Evolutionary conservation across 805 yeast species (phyloP), one percentile per base, ranked within the genome.

Genomic region (Isabelozyma pseudorhagii): DNA sequence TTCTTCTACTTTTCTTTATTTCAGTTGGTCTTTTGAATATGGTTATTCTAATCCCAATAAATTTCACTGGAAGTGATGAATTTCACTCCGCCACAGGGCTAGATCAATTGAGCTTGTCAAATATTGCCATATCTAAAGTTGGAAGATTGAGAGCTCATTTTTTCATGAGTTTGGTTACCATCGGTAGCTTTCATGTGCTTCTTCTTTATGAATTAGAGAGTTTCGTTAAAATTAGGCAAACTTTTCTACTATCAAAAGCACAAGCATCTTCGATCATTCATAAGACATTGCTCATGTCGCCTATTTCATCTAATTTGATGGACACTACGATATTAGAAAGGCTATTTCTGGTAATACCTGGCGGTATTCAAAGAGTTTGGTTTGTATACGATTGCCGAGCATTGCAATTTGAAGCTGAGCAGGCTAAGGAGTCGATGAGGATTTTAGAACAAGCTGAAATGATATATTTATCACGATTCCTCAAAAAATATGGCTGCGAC

Each of bases 71-170:
- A 1, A 58, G 59, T 40, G 58, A 57, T 39, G 50, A 44, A 3
- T 51, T 57, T 3, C 61, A 58, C 49, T 50, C 60, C 11, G 76
- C 74, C 2, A 42, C 58, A 0, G 89, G 91, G 0, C 67, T 91
- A 44, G 96, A 90, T 57, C 71, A 67, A 45, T 70, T 89, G 7
- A 87, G 96, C 15, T 79, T 88, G 63, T 82, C 94, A 3, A 86
- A 87, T 58, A 77, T 89, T 3, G 78, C 89, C 0, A 72, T 77
- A 5, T 56, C 72, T 2, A 79, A 80, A 42, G 77, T 82, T 0
- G 59, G 64, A 4, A 63, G 80, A 18, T 72, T 85, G 51, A 71
- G 82, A 50, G 80, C 82, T 18, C 97, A 90, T 64, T 78, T 90
- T 46, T 61, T 82, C 0, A 68, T 86, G 66, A 75, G 87, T 2